Base-by-base conservation (phyloP, 805 yeast species). In the Lipomyces sp. region DNA sequence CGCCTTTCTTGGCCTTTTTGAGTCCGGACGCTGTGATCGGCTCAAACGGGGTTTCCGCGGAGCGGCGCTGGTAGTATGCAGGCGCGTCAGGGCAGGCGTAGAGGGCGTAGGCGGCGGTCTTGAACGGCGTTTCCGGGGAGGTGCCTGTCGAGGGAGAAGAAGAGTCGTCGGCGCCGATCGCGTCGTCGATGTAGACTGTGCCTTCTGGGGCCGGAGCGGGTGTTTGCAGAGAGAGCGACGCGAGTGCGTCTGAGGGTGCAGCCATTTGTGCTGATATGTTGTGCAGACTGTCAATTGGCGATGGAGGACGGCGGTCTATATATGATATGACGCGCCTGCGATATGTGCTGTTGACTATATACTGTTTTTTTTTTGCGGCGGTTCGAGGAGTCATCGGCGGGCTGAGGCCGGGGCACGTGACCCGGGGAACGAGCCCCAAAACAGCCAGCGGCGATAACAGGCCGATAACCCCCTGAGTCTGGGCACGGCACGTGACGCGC, bases 1-100 rank as follows among this genome's bases (percentile, higher is more conserved):
- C 93, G 53, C 96, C 97, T 70, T 93, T 93, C 70, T 86, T 87
- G 62, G 98, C 97, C 73, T 91, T 93, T 74, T 93, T 93, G 66
- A 91, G 73, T 5, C 96, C 97, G 46, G 95, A 82, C 4, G 96
- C 88, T 16, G 89, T 75, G 65, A 95, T 90, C 63, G 84, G 91
- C 60, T 73, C 78, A 66, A 78, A 91, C 28, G 70, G 81, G 36
- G 76, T 79, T 43, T 78, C 84, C 55, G 79, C 87, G 35, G 72
- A 72, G 60, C 82, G 83, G 70, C 74, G 81, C 35, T 84, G 78
- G 39, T 77, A 72, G 34, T 85, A 65, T 14, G 50, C 63, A 38
- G 58, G 58, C 57, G 55, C 53, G 19, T 56, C 69, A 29, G 82
- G 78, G 43, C 66, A 58, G 19, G 64, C 58, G 62, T 66, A 83